These are phyloP conservation scores for Tolypocladium album DNA, from an alignment of 2,329 filamentous ascomycete species.

Conservation along the genomic window DNA sequence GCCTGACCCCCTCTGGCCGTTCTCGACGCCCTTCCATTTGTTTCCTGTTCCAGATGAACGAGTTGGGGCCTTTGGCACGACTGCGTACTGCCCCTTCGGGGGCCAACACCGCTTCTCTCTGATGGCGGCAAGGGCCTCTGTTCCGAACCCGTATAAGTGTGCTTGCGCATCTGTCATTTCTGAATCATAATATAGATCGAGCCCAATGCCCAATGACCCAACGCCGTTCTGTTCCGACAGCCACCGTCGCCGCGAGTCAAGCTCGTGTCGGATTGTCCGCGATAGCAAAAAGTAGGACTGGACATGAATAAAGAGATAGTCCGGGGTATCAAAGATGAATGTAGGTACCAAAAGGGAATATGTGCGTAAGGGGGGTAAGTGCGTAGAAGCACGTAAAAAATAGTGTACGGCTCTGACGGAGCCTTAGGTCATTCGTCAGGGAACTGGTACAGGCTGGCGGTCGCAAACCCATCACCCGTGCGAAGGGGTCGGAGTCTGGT, in stretches of 20 bases:
- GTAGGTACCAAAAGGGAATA: conserved; percentile 19
- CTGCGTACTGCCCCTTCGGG: neutral
- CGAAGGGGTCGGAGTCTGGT: conserved; percentile 15
- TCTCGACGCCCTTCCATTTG: neutral
- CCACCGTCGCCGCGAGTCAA: neutral
- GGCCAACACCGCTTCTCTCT: neutral
- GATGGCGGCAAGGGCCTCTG: neutral
- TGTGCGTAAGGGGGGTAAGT: conserved; percentile 12
- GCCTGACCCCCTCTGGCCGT: neutral
- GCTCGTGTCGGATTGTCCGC: neutral
- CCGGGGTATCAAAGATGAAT: conserved; percentile 26
- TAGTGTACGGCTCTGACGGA: neutral
- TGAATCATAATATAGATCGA: neutral
- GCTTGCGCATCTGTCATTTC: conserved; percentile 1
- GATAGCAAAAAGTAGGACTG: neutral
- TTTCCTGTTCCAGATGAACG: neutral
- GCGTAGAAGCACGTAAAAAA: neutral
- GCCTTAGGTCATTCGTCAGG: neutral
- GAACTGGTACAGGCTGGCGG: neutral
- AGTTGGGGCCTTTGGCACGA: neutral
- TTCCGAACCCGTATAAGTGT: neutral
- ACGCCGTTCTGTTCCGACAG: conserved; percentile 4
- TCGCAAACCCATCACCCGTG: conserved; percentile 4
- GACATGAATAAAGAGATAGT: conserved; percentile 13
- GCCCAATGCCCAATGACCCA: neutral